Percentiles rank a stretch among this genome's conserved stretches.
phyloP scores from a whole-genome alignment of 1,284 basidiomycete genomes.

The Trichosporon sp. region DNA sequence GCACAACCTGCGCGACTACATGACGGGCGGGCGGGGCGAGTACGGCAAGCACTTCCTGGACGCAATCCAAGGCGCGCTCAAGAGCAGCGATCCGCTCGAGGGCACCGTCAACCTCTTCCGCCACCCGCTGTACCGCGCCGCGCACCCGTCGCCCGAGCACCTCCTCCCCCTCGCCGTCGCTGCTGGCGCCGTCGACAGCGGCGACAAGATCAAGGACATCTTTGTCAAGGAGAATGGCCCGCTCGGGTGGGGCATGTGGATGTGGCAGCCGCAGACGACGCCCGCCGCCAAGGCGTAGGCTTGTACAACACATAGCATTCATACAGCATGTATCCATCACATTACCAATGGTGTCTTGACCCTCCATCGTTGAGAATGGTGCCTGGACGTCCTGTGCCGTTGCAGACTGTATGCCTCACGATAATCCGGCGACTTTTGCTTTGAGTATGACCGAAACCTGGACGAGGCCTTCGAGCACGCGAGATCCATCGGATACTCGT shows the following conservation, averaged over 20 bases:
- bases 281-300: not conserved
- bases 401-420: no score
- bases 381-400: no score
- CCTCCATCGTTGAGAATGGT: no score
- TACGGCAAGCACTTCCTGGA: conserved; percentile 29
- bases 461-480: no score
- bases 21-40: conserved; percentile 10
- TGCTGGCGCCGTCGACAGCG: conserved; percentile 30
- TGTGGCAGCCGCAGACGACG: conserved; percentile 26
- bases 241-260: conserved; percentile 48
- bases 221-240: conserved; percentile 31
- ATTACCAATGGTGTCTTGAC: no score
- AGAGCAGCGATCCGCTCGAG: conserved; percentile 19
- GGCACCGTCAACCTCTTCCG: conserved; percentile 27
- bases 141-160: conserved; percentile 49
- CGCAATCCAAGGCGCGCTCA: conserved; percentile 23
- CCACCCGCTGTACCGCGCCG: conserved; percentile 36
- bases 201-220: conserved; percentile 31
- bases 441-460: no score
- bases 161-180: conserved; percentile 43
- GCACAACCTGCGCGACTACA: conserved; percentile 47
- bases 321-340: no score
- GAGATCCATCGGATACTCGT: no score
- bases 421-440: no score
- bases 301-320: not conserved